Evolutionary conservation across 2,329 filamentous ascomycete genomes (phyloP).

Genomic region (Xylariaceae sp.): DNA sequence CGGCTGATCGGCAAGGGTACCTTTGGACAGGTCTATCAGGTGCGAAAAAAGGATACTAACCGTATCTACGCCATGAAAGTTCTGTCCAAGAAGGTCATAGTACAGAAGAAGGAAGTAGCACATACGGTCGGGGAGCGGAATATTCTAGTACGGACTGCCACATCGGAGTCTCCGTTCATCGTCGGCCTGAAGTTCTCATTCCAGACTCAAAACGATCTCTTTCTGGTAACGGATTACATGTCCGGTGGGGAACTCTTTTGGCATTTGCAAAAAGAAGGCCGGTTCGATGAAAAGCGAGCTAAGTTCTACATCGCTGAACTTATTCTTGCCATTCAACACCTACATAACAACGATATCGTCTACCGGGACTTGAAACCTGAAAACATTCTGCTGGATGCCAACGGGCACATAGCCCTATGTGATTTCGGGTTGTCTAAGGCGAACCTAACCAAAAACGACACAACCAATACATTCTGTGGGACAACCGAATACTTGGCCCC

Average conservation of each 20-base stretch:
- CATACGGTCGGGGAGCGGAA: conserved; percentile 97
- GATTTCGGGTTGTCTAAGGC: conserved; percentile 98
- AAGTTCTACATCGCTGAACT: conserved; percentile 99
- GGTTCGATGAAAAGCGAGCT: conserved; percentile 88
- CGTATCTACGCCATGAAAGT: conserved; percentile 99
- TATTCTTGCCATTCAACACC: conserved; percentile 88
- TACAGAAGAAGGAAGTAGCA: conserved; percentile 98
- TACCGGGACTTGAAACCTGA: conserved; percentile 97
- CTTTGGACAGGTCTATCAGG: conserved; percentile 97
- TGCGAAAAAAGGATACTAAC: conserved; percentile 92
- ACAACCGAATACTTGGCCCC: conserved; percentile 97
- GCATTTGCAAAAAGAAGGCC: conserved; percentile 95
- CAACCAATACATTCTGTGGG: conserved; percentile 97
- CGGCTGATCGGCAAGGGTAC: conserved; percentile 97
- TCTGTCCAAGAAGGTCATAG: conserved; percentile 97
- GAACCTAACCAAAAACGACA: conserved; percentile 93
- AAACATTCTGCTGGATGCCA: conserved; percentile 94
- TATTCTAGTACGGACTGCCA: conserved; percentile 93
- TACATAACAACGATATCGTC: conserved; percentile 96
- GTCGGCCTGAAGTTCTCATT: conserved; percentile 98
- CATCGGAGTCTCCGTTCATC: conserved; percentile 93
- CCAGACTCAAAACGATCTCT: conserved; percentile 93
- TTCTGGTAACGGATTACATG: conserved; percentile 99
- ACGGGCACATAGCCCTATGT: conserved; percentile 95
- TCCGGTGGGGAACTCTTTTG: conserved; percentile 97